phyloP scores from a whole-genome alignment of 805 yeast species.

The Lipomyces sp. region DNA sequence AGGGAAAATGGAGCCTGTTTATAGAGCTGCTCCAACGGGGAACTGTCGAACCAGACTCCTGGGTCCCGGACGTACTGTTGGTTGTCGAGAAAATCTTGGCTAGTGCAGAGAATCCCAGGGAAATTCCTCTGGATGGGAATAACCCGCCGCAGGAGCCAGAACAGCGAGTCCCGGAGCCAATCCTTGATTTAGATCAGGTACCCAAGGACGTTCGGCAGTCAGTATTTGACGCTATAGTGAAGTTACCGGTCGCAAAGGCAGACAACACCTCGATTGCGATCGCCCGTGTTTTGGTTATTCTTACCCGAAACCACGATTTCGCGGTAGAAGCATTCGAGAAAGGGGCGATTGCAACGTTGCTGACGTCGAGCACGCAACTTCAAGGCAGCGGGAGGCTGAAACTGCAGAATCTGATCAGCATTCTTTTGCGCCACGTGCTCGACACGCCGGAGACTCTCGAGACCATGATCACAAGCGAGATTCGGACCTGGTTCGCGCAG shows the following conservation, averaged over 20 bases:
- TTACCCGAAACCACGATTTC: constrained; percentile 46
- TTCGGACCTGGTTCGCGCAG: constrained; percentile 43
- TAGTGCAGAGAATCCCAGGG: constrained; percentile 48
- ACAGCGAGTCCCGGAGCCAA: too few species aligned
- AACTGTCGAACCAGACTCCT: constrained; percentile 33
- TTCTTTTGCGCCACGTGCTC: constrained; percentile 63
- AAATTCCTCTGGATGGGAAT: constrained; percentile 32
- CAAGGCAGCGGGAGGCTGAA: constrained; percentile 39
- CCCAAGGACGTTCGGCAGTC: constrained; percentile 31
- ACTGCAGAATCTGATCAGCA: constrained; percentile 49
- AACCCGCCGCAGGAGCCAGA: too few species aligned
- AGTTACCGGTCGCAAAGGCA: constrained; percentile 42
- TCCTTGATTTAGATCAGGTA: constrained; percentile 27
- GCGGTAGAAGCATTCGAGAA: constrained; percentile 47
- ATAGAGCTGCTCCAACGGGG: constrained; percentile 18
- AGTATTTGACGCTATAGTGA: constrained; percentile 47
- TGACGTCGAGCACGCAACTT: constrained; percentile 43
- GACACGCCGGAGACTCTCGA: constrained; percentile 55
- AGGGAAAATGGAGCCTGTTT: constrained; percentile 22
- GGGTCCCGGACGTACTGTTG: constrained; percentile 58
- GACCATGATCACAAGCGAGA: constrained; percentile 50
- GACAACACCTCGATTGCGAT: constrained; percentile 51
- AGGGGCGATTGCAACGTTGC: constrained; percentile 47
- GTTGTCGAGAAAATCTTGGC: constrained; percentile 55
- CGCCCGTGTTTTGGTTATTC: constrained; percentile 54